A percentile compares a stretch with the other conserved stretches of the same genome.
Conservation (phyloP, 352 stramenopile species). For the Albugo candida region DNA sequence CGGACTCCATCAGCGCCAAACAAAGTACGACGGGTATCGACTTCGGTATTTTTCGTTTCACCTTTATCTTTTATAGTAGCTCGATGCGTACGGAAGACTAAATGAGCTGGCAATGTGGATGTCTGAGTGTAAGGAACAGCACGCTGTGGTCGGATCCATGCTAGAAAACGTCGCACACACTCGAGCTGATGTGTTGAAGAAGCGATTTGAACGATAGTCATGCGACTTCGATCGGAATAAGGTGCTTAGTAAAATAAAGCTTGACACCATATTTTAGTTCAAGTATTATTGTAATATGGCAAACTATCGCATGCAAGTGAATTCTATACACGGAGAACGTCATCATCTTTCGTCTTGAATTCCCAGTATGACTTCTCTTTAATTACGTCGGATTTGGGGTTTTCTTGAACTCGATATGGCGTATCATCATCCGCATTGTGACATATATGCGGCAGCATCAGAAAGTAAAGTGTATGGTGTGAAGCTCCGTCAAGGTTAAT, state of each 20-base stretch:
- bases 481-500: no score
- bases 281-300: no score
- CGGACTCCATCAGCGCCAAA: conserved; percentile 58
- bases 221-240: neutral
- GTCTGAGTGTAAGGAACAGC: conserved; percentile 58
- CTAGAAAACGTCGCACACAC: conserved; percentile 24
- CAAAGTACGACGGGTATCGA: conserved; percentile 52
- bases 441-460: no score
- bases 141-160: conserved; percentile 65
- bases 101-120: conserved; percentile 58
- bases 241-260: neutral
- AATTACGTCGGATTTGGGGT: no score
- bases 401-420: no score
- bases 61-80: conserved; percentile 27
- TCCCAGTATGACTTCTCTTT: no score
- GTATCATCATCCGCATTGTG: no score
- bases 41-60: conserved; percentile 69
- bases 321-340: no score
- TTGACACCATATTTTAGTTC: no score
- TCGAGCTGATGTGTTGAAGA: conserved; percentile 21
- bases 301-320: no score
- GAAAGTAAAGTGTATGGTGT: no score
- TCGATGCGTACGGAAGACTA: conserved; percentile 25
- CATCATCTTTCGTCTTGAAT: no score
- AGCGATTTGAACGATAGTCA: neutral